Evolutionary conservation across 2,329 filamentous ascomycete genomes (phyloP).

Genomic region (Monosporascus sp.): DNA sequence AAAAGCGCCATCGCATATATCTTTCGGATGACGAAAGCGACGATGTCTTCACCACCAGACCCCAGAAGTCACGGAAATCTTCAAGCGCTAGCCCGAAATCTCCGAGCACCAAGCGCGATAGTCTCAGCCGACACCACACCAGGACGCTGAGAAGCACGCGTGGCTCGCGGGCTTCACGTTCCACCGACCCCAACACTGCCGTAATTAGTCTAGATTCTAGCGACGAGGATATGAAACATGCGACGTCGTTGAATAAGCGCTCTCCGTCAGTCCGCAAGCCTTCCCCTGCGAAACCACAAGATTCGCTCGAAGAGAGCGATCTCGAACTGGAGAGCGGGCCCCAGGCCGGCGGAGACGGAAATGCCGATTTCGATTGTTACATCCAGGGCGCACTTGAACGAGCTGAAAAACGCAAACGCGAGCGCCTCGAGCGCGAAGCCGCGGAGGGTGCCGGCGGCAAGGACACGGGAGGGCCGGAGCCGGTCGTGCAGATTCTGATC

Average conservation of each 20-base stretch:
- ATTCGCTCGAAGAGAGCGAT: conserved; percentile 3
- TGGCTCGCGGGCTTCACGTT: background rate
- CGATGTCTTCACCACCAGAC: conserved; percentile 8
- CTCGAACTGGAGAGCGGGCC: conserved; percentile 9
- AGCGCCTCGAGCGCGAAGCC: conserved; percentile 15
- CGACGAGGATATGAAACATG: conserved; percentile 13
- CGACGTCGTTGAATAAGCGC: conserved; percentile 1
- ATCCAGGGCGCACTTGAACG: conserved; percentile 37
- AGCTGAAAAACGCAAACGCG: conserved; percentile 19
- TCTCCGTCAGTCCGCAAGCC: background rate
- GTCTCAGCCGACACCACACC: conserved; percentile 1
- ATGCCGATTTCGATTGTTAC: conserved; percentile 39
- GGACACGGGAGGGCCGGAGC: conserved; percentile 29
- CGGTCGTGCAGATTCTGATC: conserved; percentile 60
- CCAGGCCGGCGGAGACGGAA: conserved; percentile 26
- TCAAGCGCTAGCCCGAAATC: conserved; percentile 7
- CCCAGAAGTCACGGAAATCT: conserved; percentile 11
- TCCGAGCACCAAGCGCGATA: conserved; percentile 8
- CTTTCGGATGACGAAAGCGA: conserved; percentile 11
- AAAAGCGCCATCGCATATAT: conserved; percentile 16
- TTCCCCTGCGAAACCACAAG: background rate
- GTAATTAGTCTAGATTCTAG: conserved; percentile 22
- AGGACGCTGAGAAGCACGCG: conserved; percentile 1
- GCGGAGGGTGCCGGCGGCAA: conserved; percentile 3
- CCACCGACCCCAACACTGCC: conserved; percentile 1